phyloP scores from a whole-genome alignment of 768 basidiomycete genomes.

The Trametes coccinea region DNA sequence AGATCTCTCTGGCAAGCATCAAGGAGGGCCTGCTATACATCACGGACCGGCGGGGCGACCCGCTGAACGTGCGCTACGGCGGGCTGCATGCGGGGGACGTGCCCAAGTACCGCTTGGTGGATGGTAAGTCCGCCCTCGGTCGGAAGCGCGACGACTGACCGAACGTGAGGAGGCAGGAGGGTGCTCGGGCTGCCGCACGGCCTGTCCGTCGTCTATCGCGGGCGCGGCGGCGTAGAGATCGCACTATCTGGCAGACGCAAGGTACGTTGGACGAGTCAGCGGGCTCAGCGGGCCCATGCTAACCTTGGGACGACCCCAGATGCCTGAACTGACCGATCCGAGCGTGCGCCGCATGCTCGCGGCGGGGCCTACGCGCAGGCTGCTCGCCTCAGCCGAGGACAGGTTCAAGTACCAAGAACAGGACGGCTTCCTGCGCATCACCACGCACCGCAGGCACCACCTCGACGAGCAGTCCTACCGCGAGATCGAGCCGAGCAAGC shows the following conservation, averaged over 20 bases:
- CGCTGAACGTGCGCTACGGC: conserved; percentile 68
- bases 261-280: conserved; percentile 35
- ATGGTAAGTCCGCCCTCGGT: conserved; percentile 45
- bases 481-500: conserved; percentile 41
- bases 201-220: conserved; percentile 48
- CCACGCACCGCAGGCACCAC: conserved; percentile 39
- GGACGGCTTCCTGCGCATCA: conserved; percentile 66
- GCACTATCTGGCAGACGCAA: conserved; percentile 36
- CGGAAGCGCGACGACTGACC: conserved; percentile 47
- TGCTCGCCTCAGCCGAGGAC: conserved; percentile 39
- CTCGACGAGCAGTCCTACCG: conserved; percentile 48
- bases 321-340: conserved; percentile 59
- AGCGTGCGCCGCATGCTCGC: conserved; percentile 54
- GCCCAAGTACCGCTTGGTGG: conserved; percentile 62
- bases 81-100: conserved; percentile 59
- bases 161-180: conserved; percentile 53
- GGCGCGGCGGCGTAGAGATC: conserved; percentile 59
- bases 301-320: conserved; percentile 27
- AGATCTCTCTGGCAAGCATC: conserved; percentile 28
- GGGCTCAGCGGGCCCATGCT: neutral
- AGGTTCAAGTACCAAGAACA: conserved; percentile 56
- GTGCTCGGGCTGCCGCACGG: conserved; percentile 61
- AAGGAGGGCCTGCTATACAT: conserved; percentile 44
- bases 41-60: conserved; percentile 68
- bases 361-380: conserved; percentile 49